Conservation (phyloP, 1,284 basidiomycete genomes). For the Marasmius oreades region DNA sequence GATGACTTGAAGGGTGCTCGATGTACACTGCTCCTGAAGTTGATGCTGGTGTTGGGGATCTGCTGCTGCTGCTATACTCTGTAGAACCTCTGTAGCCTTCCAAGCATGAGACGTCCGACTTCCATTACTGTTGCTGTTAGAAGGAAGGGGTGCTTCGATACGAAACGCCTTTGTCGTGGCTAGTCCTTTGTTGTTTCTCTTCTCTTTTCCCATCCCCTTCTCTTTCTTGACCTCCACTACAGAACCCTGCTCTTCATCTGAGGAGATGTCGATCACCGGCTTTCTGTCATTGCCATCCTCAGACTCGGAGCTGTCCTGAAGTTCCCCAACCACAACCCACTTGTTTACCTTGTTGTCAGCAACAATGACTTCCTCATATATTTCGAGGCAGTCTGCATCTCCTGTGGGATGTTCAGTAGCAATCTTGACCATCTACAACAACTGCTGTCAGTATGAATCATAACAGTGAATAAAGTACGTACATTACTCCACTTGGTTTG, state of each 20-base stretch:
- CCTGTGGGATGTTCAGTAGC: conserved; percentile 27
- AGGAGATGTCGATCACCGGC: background rate
- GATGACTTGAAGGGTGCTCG: background rate
- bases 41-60: background rate
- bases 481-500: background rate
- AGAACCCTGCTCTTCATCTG: background rate
- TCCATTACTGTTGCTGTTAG: background rate
- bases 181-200: background rate
- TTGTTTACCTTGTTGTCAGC: conserved; percentile 25
- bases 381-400: conserved; percentile 24
- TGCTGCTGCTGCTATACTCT: background rate
- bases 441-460: background rate
- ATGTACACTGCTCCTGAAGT: background rate
- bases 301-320: conserved; percentile 25
- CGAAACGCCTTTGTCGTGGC: background rate
- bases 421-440: background rate
- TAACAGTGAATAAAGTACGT: background rate
- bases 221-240: background rate
- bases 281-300: conserved; percentile 12
- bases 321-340: conserved; percentile 18
- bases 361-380: conserved; percentile 23
- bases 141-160: background rate
- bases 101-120: background rate
- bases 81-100: background rate
- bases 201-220: background rate